Percentiles rank a stretch among this genome's conserved stretches.
phyloP scores from a whole-genome alignment of 768 basidiomycete species.

The Lactarius deliciosus region DNA sequence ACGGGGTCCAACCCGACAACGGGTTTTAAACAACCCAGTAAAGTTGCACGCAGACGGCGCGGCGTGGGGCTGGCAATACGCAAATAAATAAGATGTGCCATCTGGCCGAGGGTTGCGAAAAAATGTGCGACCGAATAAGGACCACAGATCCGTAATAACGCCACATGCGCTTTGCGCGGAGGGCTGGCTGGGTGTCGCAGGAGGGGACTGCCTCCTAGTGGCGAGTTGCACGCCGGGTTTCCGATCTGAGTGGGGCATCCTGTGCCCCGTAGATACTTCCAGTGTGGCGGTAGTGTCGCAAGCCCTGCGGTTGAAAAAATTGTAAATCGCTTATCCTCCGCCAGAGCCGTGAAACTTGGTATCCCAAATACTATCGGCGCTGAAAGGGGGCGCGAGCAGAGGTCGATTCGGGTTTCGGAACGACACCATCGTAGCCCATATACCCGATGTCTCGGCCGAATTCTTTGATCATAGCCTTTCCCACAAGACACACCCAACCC shows the following conservation, averaged over 20 bases:
- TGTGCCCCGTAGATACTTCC: slow-evolving; percentile 7
- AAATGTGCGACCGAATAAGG: slow-evolving; percentile 8
- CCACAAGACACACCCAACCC: slow-evolving; percentile 86
- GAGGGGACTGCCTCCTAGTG: background rate
- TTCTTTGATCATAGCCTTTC: slow-evolving; percentile 82
- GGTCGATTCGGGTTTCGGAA: slow-evolving; percentile 56
- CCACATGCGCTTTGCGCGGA: slow-evolving; percentile 3
- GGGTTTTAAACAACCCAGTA: slow-evolving; percentile 3
- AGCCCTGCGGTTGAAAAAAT: background rate
- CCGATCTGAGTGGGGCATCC: slow-evolving; percentile 12
- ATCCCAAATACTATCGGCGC: slow-evolving; percentile 23
- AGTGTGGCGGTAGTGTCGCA: slow-evolving; percentile 1
- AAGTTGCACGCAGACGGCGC: slow-evolving; percentile 18
- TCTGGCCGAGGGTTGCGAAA: background rate
- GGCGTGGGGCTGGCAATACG: slow-evolving; percentile 16
- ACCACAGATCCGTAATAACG: slow-evolving; percentile 17
- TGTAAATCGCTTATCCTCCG: slow-evolving; percentile 4
- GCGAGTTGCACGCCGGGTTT: slow-evolving; percentile 13
- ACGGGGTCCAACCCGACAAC: slow-evolving; percentile 17
- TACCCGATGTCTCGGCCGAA: slow-evolving; percentile 77
- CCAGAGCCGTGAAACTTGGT: slow-evolving; percentile 2
- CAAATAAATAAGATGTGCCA: slow-evolving; percentile 27
- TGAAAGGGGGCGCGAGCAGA: slow-evolving; percentile 13
- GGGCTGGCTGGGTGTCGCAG: slow-evolving; percentile 10
- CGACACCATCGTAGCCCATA: slow-evolving; percentile 66